Base-by-base conservation (phyloP, 768 basidiomycete species). In the Serendipita sp. region DNA sequence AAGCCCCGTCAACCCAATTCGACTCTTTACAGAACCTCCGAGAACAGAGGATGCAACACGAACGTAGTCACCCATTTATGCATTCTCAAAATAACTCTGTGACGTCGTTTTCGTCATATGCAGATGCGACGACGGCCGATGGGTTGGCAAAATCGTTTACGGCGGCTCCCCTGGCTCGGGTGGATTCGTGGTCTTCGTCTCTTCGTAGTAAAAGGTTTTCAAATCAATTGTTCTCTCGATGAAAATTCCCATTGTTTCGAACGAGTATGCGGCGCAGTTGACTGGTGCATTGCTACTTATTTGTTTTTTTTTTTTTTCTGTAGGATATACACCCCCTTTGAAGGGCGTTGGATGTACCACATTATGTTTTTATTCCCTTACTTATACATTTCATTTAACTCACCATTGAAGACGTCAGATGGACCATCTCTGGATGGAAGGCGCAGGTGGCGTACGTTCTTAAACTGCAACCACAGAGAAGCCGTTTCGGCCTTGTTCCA, bases 41-140 rank as follows among this genome's bases (percentile, higher is more conserved):
- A 5, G 48, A 51, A 16, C 48, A 51, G 48, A 18, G 48, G 30
- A 18, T 18, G 30, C 48, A 51, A n/a, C 38, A 7, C 38, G 38
- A 41, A 13, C 38, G 38, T 13, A 51, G n/a, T 18, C 48, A 51
- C 8, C 48, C 48, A 32, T 32, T 8, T 51, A 51, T 32, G 48
- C 48, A 51, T n/a, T 60, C 56, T 37, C 24, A 8, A 11, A 60
- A 60, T 60, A 38, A 30, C 35, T 60, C 56, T n/a, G 4, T 32
- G 24, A 60, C 56, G 4, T 60, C 56, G 28, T 60, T 60, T 24
- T 60, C 56, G 35, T 60, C 24, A 8, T 60, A 60, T 37, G 24
- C 56, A 10, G 56, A 60, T n/a, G 56, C 56, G 56, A 60, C 56
- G 24, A 28, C 56, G 4, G 56, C 56, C 13, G 56, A 60, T n/a